Evolutionary conservation across 2,329 filamentous ascomycete genomes (phyloP).

Genomic region (Drechslera avenae): DNA sequence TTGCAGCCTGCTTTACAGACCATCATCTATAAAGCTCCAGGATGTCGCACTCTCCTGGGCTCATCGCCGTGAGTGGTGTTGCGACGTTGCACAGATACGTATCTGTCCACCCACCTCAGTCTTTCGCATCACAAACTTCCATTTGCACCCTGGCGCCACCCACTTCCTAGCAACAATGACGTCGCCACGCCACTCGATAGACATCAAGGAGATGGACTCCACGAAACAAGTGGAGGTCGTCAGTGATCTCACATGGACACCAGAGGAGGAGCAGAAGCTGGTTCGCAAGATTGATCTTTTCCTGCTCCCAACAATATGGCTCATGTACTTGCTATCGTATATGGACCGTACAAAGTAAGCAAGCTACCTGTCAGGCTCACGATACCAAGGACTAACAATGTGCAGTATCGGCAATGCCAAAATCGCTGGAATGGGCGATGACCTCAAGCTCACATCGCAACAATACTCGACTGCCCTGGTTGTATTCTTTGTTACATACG

Average conservation of each 20-base stretch:
- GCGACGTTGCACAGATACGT: background rate
- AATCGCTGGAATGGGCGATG: slow-evolving; percentile 57
- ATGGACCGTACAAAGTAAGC: slow-evolving; percentile 51
- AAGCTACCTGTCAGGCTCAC: background rate
- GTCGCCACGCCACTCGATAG: slow-evolving; percentile 26
- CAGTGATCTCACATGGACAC: slow-evolving; percentile 53
- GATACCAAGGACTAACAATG: background rate
- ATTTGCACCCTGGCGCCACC: background rate
- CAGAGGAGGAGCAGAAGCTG: slow-evolving; percentile 56
- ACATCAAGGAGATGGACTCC: slow-evolving; percentile 43
- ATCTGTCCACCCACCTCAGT: background rate
- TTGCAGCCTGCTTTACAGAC: too few species aligned
- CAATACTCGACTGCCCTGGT: slow-evolving; percentile 59
- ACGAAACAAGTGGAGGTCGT: slow-evolving; percentile 53
- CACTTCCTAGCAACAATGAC: slow-evolving; percentile 24
- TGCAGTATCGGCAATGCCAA: slow-evolving; percentile 56
- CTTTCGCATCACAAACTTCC: background rate
- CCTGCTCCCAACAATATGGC: slow-evolving; percentile 55
- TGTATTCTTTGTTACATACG: slow-evolving; percentile 60
- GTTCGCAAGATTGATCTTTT: slow-evolving; percentile 56
- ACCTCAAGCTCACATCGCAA: slow-evolving; percentile 54
- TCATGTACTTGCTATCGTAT: slow-evolving; percentile 58
- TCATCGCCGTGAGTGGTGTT: background rate
- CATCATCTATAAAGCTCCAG: slow-evolving; percentile 32
- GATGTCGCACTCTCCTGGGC: slow-evolving; percentile 1